A percentile compares a stretch with the other conserved stretches of the same genome.
phyloP scores from a whole-genome alignment of 1,139 yeast species.

The Sugiyamaella pinicola region DNA sequence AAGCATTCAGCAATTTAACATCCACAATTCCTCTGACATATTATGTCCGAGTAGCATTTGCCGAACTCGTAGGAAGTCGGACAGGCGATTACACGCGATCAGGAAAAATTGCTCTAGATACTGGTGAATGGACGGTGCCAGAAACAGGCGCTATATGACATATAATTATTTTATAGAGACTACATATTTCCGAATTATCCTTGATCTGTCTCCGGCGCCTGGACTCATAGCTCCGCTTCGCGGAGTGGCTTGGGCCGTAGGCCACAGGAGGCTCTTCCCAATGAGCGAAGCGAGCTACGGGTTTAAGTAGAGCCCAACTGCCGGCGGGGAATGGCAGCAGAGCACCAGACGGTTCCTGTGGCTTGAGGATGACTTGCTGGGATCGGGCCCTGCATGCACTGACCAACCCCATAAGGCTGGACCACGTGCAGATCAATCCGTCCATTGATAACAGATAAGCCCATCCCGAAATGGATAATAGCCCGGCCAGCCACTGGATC shows the following conservation, averaged over 20 bases:
- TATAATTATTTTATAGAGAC: background rate
- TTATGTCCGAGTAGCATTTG: conserved; percentile 37
- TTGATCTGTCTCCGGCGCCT: background rate
- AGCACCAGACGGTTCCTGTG: too few relatives aligned
- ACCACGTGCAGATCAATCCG: background rate
- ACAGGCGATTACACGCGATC: conserved; percentile 39
- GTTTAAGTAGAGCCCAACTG: too few relatives aligned
- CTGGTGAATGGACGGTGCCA: conserved; percentile 31
- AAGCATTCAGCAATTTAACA: conserved; percentile 16
- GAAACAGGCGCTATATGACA: conserved; percentile 28
- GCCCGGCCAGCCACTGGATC: background rate
- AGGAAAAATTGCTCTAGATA: conserved; percentile 29
- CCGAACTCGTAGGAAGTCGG: conserved; percentile 23
- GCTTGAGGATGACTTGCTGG: too few relatives aligned
- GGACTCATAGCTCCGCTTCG: too few relatives aligned
- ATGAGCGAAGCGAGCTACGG: too few relatives aligned
- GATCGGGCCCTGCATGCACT: background rate
- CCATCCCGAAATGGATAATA: background rate
- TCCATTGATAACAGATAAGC: conserved; percentile 5
- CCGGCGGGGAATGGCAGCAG: too few relatives aligned
- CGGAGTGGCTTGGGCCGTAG: too few relatives aligned
- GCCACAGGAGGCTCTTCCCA: too few relatives aligned
- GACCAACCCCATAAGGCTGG: background rate
- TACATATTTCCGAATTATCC: background rate
- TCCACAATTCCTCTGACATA: conserved; percentile 20